Evolutionary conservation across 164 flowering plant species (phyloP).

Genomic region (Annona cherimola): DNA sequence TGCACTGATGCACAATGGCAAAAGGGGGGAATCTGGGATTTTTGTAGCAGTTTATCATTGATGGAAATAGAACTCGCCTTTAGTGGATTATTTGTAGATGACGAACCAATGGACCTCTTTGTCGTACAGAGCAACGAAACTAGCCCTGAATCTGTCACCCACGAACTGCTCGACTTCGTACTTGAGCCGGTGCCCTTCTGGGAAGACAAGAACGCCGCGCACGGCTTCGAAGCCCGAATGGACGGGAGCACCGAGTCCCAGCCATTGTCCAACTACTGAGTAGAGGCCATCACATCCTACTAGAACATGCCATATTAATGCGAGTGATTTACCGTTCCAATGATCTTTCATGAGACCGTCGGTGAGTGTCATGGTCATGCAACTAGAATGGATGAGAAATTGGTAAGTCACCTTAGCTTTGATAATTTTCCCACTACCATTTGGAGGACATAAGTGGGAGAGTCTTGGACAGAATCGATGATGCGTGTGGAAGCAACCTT

Average conservation of each 20-base stretch:
- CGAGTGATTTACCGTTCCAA: not conserved
- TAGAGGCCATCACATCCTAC: constrained; percentile 61
- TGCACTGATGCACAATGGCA: no score
- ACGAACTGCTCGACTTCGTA: constrained; percentile 27
- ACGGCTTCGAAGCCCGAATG: constrained; percentile 41
- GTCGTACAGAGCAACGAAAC: constrained; percentile 29
- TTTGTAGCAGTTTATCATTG: no score
- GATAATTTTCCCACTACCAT: constrained; percentile 30
- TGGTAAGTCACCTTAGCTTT: constrained; percentile 26
- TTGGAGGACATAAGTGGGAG: constrained; percentile 8
- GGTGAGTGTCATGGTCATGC: no score
- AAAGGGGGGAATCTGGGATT: not conserved
- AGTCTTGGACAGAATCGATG: constrained; percentile 8
- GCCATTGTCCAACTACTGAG: constrained; percentile 46
- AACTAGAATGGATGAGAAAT: not conserved
- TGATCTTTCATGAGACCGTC: not conserved
- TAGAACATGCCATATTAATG: constrained; percentile 22
- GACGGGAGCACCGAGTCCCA: constrained; percentile 34
- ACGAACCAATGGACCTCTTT: constrained; percentile 39
- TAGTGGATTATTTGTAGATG: constrained; percentile 1
- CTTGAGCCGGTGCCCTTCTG: constrained; percentile 42
- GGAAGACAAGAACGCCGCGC: constrained; percentile 39
- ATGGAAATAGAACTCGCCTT: not conserved
- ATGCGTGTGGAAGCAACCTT: constrained; percentile 26
- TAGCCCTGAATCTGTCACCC: constrained; percentile 23